Base-by-base conservation (phyloP, 2,329 filamentous ascomycete species). In the Cytospora leucostoma region DNA sequence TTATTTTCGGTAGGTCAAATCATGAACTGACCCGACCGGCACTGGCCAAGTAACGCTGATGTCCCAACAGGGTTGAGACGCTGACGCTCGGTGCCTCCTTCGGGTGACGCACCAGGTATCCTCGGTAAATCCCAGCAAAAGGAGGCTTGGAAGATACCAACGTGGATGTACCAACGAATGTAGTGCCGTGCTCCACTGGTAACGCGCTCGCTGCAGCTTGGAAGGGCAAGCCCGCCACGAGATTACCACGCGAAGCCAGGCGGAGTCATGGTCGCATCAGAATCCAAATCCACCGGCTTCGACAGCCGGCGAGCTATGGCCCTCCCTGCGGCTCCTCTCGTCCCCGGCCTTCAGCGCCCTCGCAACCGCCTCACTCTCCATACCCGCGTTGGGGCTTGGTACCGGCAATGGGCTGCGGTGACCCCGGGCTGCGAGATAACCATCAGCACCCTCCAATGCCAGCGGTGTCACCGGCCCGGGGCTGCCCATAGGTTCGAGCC, bases 401-500 rank as follows among this genome's bases (percentile, higher is more conserved):
- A 68, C 63, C 13, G 65, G 63, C 17, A 59, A 65, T 7, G 68
- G 66, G 11, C 68, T 59, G n/a, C 59, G 10, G 27, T 27, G 27
- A 27, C 17, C 60, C 65, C 8, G 68, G 66, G 11, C 68, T 59
- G n/a, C 59, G 10, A 51, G 49, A 32, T 82, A 79, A 11, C 73
- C 73, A 15, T 73, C 70, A 0, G 75, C 71, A 21, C 78, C 80
- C 47, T 80, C 79, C 7, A 88, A 72, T 19, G 85, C 82, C 78
- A 88, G 85, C 1, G 85, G 85, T 1, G 85, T 88, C 15, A 88
- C 84, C 0, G 84, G 84, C 0, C 84, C 84, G 0, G 84, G 84
- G 63, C 84, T 86, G 4, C 84, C 83, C 12, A 85, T 70, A 0
- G 85, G 85, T 50, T 73, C 71, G 7, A 88, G 74, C 34, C 79